phyloP scores from a whole-genome alignment of 1,139 yeast genomes.

The Protomyces arabidopsidicola region DNA sequence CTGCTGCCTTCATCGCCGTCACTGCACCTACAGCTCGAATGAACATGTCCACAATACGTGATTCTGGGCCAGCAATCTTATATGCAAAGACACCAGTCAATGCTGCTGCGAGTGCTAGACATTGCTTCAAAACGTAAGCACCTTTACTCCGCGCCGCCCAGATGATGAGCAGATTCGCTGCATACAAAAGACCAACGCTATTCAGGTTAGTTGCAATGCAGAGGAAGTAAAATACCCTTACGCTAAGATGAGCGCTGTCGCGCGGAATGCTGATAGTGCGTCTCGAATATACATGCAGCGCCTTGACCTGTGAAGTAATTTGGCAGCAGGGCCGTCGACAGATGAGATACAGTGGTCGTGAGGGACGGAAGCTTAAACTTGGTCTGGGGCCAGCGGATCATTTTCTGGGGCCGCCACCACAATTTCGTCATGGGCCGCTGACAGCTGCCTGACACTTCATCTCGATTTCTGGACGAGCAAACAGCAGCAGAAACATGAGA shows the following conservation, averaged over 20 bases:
- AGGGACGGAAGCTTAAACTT: too few species aligned
- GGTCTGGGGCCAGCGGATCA: too few species aligned
- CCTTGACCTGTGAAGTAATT: too few species aligned
- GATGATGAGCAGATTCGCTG: neutral
- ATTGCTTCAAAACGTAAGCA: neutral
- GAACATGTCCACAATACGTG: constrained; percentile 6
- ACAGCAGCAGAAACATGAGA: too few species aligned
- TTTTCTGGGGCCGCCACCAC: too few species aligned
- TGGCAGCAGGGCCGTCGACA: too few species aligned
- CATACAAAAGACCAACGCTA: neutral
- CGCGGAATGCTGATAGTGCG: neutral
- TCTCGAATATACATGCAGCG: neutral
- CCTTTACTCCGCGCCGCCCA: neutral
- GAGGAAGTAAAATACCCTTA: neutral
- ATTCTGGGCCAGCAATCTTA: constrained; percentile 13
- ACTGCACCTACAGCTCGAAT: constrained; percentile 9
- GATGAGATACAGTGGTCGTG: too few species aligned
- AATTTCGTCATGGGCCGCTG: too few species aligned
- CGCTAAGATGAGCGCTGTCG: neutral
- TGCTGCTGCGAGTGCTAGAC: constrained; percentile 4
- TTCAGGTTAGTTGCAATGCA: neutral
- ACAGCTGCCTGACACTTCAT: too few species aligned
- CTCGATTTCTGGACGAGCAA: too few species aligned
- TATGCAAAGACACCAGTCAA: constrained; percentile 5
- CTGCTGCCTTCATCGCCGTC: constrained; percentile 15